A percentile compares a stretch with the other conserved stretches of the same genome.
Evolutionary conservation across 768 basidiomycete genomes (phyloP).

Genomic region (Coprinellus micaceus): DNA sequence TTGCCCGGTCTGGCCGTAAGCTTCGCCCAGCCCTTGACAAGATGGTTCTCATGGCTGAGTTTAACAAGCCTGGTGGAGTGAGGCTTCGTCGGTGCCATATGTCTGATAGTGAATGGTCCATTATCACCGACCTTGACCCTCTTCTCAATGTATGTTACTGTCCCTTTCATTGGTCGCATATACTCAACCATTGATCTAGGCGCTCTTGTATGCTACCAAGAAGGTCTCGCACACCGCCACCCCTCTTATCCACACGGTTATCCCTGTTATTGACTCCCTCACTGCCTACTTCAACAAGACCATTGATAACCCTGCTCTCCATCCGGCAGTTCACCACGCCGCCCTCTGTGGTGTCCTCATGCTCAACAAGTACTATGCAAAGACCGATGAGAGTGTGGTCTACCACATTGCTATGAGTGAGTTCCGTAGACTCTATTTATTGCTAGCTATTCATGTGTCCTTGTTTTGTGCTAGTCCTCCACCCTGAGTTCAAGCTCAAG

Average conservation of each 20-base stretch:
- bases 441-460: neutral
- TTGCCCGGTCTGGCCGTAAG: too few species aligned
- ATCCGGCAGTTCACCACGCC: slow-evolving; percentile 5
- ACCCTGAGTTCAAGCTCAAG: slow-evolving; percentile 21
- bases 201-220: slow-evolving; percentile 17
- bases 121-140: slow-evolving; percentile 15
- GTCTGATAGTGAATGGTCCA: slow-evolving; percentile 21
- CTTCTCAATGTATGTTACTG: slow-evolving; percentile 20
- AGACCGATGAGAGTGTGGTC: slow-evolving; percentile 27
- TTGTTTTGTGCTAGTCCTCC: slow-evolving; percentile 20
- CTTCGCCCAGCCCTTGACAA: too few species aligned
- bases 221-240: slow-evolving; percentile 17
- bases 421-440: slow-evolving; percentile 9
- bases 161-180: neutral
- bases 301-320: slow-evolving; percentile 12
- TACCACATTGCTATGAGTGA: slow-evolving; percentile 33
- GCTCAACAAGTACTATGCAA: slow-evolving; percentile 30
- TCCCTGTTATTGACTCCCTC: slow-evolving; percentile 25
- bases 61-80: slow-evolving; percentile 16
- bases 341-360: slow-evolving; percentile 24
- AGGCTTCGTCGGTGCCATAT: slow-evolving; percentile 16
- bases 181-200: neutral
- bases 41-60: slow-evolving; percentile 14
- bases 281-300: slow-evolving; percentile 18
- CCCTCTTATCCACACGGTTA: slow-evolving; percentile 26